phyloP scores from a whole-genome alignment of 768 basidiomycete genomes.

The Leccinum olivaceopallidum region DNA sequence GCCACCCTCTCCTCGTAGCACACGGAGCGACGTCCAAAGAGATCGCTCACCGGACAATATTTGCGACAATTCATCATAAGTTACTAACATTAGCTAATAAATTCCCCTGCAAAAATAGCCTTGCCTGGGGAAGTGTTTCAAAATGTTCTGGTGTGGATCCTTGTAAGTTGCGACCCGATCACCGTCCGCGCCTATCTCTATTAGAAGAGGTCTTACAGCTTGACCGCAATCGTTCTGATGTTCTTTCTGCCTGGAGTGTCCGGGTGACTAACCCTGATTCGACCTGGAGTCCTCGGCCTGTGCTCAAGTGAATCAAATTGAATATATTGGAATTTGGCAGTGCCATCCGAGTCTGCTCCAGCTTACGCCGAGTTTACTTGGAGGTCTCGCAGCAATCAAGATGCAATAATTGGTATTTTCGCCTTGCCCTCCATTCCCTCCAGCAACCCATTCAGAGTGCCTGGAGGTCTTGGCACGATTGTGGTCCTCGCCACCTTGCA shows the following conservation, averaged over 20 bases:
- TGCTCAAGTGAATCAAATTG: neutral
- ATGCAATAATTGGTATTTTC: neutral
- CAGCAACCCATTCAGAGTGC: neutral
- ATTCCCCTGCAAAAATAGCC: too few species aligned
- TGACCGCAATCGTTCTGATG: too few species aligned
- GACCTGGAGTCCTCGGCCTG: rapidly evolving
- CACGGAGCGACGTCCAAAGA: too few species aligned
- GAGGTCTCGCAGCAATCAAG: neutral
- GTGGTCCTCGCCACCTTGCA: neutral
- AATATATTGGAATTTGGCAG: neutral
- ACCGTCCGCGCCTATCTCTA: too few species aligned
- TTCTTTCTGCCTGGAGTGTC: neutral
- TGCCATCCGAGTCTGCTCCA: neutral
- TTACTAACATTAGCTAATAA: too few species aligned
- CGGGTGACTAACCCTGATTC: neutral
- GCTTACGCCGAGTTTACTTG: neutral
- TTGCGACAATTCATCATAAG: too few species aligned
- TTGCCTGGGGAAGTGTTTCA: too few species aligned
- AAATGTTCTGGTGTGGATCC: too few species aligned
- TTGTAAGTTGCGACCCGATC: too few species aligned
- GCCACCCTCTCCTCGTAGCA: too few species aligned
- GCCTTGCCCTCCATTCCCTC: neutral
- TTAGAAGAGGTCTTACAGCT: too few species aligned
- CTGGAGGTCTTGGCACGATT: neutral
- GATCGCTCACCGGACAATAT: too few species aligned